A percentile compares a stretch with the other conserved stretches of the same genome.
Evolutionary conservation across 345 rosid genomes (phyloP).

Genomic region (Brassica rapa): DNA sequence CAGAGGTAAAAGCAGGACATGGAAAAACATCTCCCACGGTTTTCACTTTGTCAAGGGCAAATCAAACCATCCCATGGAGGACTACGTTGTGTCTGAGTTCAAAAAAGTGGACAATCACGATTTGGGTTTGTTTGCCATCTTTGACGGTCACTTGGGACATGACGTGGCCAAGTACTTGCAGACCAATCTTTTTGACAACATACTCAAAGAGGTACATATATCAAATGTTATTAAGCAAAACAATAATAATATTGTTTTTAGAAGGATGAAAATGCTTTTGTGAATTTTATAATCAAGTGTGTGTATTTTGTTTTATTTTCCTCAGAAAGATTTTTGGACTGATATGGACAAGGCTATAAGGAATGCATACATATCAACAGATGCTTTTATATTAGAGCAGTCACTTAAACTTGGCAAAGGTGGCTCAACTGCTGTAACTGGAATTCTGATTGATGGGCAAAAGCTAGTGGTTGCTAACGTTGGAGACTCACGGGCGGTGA

Average conservation of each 20-base stretch:
- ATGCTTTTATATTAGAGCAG: constrained; percentile 61
- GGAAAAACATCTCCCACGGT: constrained; percentile 64
- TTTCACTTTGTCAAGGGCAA: constrained; percentile 81
- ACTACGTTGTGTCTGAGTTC: constrained; percentile 70
- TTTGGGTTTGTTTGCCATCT: constrained; percentile 84
- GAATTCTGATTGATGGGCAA: constrained; percentile 74
- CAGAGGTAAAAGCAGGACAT: constrained; percentile 72
- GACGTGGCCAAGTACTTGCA: constrained; percentile 82
- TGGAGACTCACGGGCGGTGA: constrained; percentile 90
- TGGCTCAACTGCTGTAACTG: constrained; percentile 96
- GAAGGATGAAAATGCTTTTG: not conserved
- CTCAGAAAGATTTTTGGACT: constrained; percentile 76
- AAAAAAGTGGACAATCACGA: constrained; percentile 55
- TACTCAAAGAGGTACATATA: constrained; percentile 63
- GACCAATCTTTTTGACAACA: constrained; percentile 69
- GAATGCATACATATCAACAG: constrained; percentile 71
- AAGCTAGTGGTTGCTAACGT: constrained; percentile 79
- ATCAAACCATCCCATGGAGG: constrained; percentile 84
- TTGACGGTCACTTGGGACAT: constrained; percentile 89
- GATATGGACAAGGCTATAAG: constrained; percentile 60
- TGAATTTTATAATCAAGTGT: not conserved
- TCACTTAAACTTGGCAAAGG: constrained; percentile 71
- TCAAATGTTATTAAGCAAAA: not conserved
- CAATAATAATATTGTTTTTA: not conserved
- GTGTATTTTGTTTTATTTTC: not conserved